phyloP scores from a whole-genome alignment of 2,329 filamentous ascomycete genomes.

The Penicillium sp. region DNA sequence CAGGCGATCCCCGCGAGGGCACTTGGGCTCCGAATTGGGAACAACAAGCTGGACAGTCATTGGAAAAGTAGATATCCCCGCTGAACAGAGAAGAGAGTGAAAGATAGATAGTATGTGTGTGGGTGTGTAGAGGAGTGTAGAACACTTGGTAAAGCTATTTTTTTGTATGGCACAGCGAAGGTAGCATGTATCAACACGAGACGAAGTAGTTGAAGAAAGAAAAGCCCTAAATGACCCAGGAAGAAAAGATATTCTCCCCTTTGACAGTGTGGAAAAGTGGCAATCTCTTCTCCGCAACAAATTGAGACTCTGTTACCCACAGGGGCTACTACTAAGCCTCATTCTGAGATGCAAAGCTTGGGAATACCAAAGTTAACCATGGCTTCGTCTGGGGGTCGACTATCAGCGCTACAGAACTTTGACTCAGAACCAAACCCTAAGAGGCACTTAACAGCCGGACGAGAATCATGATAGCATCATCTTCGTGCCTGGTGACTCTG shows the following conservation, averaged over 20 bases:
- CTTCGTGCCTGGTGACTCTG: not conserved
- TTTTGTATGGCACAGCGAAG: slow-evolving; percentile 2
- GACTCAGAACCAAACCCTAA: slow-evolving; percentile 16
- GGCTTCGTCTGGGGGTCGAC: slow-evolving; percentile 11
- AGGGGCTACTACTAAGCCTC: slow-evolving; percentile 7
- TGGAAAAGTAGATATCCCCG: not conserved
- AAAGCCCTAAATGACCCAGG: not conserved
- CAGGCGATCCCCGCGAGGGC: slow-evolving; percentile 35
- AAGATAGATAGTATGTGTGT: not conserved
- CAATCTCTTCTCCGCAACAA: slow-evolving; percentile 3
- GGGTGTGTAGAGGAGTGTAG: not conserved
- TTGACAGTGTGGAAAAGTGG: not conserved
- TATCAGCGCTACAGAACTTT: not conserved
- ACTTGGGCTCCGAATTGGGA: slow-evolving; percentile 7
- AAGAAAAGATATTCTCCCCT: not conserved
- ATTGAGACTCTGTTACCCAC: not conserved
- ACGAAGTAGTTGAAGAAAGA: not conserved
- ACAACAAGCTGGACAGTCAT: slow-evolving; percentile 10
- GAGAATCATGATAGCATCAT: slow-evolving; percentile 6
- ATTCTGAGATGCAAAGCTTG: slow-evolving; percentile 1
- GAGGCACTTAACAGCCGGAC: not conserved
- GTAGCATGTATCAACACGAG: slow-evolving; percentile 12
- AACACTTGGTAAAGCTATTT: not conserved
- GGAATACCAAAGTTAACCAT: slow-evolving; percentile 6
- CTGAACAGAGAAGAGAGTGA: too few species aligned